Percentiles rank a stretch among this genome's conserved stretches.
Conservation (phyloP, 257 asterid species). For the Mitragyna speciosa region DNA sequence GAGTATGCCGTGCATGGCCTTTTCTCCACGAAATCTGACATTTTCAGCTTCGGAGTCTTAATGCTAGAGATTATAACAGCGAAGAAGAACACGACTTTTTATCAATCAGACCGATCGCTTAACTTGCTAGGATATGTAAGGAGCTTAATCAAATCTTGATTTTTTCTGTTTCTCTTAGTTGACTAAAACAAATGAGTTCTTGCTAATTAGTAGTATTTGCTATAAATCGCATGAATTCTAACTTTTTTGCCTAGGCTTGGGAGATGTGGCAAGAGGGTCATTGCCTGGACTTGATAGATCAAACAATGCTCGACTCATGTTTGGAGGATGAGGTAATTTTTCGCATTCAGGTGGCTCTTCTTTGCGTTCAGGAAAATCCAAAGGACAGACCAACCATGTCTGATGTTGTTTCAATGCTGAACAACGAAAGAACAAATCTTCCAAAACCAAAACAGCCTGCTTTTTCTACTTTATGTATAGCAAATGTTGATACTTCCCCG, state of each 20-base stretch:
- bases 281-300: neutral
- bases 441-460: neutral
- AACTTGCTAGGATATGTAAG: slow-evolving; percentile 14
- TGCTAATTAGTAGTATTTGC: neutral
- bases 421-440: neutral
- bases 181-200: neutral
- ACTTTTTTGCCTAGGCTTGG: neutral
- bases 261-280: neutral
- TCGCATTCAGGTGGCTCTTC: slow-evolving; percentile 2
- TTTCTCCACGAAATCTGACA: slow-evolving; percentile 11
- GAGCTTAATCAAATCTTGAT: neutral
- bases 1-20: neutral
- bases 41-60: slow-evolving; percentile 1
- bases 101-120: neutral
- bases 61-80: slow-evolving; percentile 10
- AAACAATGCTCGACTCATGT: neutral
- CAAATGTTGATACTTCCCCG: neutral
- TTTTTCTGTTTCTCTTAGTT: neutral
- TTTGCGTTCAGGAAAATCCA: slow-evolving; percentile 9
- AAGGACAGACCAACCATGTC: slow-evolving; percentile 4
- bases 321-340: neutral
- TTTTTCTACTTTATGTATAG: neutral
- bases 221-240: neutral
- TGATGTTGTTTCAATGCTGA: neutral
- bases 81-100: slow-evolving; percentile 4